A percentile compares a stretch with the other conserved stretches of the same genome.
These are phyloP conservation scores for Serendipita sp. DNA, from an alignment of 768 basidiomycete species.

Conservation along the genomic window DNA sequence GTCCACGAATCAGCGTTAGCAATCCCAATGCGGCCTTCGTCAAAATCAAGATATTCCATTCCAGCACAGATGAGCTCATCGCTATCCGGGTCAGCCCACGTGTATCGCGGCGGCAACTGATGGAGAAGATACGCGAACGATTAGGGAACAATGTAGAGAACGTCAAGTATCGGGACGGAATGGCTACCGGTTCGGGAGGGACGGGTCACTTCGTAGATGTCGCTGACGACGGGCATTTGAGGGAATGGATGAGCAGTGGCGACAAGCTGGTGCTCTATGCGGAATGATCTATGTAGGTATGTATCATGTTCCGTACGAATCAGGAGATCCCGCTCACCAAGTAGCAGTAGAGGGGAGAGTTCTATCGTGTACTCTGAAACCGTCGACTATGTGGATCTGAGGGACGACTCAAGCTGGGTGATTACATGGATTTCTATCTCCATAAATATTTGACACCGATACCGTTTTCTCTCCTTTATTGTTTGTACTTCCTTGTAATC, in stretches of 20 bases:
- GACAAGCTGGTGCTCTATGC: conserved; percentile 77
- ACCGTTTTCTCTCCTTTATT: too few species aligned
- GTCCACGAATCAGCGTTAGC: conserved; percentile 56
- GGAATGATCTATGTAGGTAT: conserved; percentile 26
- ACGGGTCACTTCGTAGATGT: conserved; percentile 49
- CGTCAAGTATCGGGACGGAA: conserved; percentile 61
- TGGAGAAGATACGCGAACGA: conserved; percentile 82
- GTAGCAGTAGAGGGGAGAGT: too few species aligned
- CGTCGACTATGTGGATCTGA: too few species aligned
- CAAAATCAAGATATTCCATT: conserved; percentile 97
- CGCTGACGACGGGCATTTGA: conserved; percentile 44
- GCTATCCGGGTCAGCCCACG: conserved; percentile 92
- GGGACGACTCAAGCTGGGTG: too few species aligned
- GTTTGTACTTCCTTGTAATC: too few species aligned
- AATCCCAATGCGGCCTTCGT: conserved; percentile 79
- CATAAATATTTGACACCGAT: too few species aligned
- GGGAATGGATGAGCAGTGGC: conserved; percentile 57
- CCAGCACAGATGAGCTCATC: conserved; percentile 83
- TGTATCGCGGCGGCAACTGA: conserved; percentile 69
- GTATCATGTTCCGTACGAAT: not conserved
- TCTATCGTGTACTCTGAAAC: too few species aligned
- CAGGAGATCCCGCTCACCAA: too few species aligned
- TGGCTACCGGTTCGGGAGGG: conserved; percentile 13
- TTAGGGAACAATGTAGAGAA: conserved; percentile 54
- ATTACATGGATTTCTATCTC: too few species aligned